A percentile compares a stretch with the other conserved stretches of the same genome.
Evolutionary conservation across 1,139 yeast species (phyloP).

Genomic region (Lodderomyces pseudojiufengensis): DNA sequence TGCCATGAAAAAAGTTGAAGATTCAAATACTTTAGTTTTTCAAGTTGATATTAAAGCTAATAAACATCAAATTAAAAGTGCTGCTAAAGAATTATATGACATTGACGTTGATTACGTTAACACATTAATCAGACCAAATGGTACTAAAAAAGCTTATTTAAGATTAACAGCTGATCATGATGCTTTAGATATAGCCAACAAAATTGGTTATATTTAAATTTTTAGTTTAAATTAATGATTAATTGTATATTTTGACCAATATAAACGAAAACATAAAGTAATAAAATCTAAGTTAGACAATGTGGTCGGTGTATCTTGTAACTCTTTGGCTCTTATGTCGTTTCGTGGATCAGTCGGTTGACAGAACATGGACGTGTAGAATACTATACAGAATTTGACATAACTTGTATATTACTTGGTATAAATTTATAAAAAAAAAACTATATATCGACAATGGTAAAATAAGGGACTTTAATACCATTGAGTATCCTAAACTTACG

Average conservation of each 20-base stretch:
- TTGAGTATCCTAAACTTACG: too few relatives aligned
- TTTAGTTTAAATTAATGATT: not conserved
- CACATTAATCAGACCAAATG: conserved; percentile 98
- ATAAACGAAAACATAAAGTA: conserved; percentile 1
- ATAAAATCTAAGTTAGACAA: too few relatives aligned
- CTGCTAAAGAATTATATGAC: conserved; percentile 97
- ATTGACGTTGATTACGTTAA: conserved; percentile 92
- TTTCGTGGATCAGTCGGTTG: too few relatives aligned
- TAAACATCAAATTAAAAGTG: conserved; percentile 97
- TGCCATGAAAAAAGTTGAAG: conserved; percentile 99
- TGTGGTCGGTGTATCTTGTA: too few relatives aligned
- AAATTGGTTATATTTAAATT: conserved; percentile 89
- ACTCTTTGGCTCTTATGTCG: too few relatives aligned
- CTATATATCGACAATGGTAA: too few relatives aligned
- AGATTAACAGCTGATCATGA: conserved; percentile 99
- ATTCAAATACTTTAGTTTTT: conserved; percentile 98
- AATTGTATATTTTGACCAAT: conserved; percentile 1
- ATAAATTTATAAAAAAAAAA: too few relatives aligned
- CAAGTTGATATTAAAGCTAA: conserved; percentile 95
- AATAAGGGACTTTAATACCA: too few relatives aligned
- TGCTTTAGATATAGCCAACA: conserved; percentile 99
- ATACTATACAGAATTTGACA: too few relatives aligned
- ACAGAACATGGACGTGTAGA: too few relatives aligned
- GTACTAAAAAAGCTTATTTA: conserved; percentile 99
- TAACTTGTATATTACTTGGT: too few relatives aligned